Evolutionary conservation across 495 filamentous ascomycete genomes (phyloP).

Genomic region (Echria macrotheca): DNA sequence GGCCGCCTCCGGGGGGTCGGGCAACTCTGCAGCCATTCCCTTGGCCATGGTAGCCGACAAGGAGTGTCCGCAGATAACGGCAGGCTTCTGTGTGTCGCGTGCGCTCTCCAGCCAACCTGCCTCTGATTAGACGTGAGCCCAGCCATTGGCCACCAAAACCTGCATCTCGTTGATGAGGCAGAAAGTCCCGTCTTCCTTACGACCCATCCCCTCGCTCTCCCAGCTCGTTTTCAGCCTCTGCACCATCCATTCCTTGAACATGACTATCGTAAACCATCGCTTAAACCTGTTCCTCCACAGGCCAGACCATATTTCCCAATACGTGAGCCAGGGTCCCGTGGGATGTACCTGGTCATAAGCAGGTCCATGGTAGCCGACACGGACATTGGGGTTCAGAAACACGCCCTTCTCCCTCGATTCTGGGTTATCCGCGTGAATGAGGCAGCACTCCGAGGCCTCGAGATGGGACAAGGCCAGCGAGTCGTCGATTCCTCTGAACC

Average conservation of each 20-base stretch:
- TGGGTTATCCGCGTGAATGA: conserved; percentile 67
- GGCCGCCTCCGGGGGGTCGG: too few relatives aligned
- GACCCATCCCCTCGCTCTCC: conserved; percentile 29
- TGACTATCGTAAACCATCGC: conserved; percentile 42
- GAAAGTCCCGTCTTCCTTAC: conserved; percentile 45
- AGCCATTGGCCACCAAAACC: conserved; percentile 60
- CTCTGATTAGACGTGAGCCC: conserved; percentile 65
- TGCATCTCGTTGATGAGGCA: conserved; percentile 79
- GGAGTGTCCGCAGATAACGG: too few relatives aligned
- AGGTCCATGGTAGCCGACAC: conserved; percentile 56
- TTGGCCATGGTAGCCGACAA: too few relatives aligned
- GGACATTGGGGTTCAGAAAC: conserved; percentile 66
- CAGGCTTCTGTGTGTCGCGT: too few relatives aligned
- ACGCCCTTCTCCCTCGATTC: conserved; percentile 47
- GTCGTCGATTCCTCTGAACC: conserved; percentile 64
- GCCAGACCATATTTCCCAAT: conserved; percentile 31
- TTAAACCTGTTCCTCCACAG: conserved; percentile 55
- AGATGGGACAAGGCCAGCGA: conserved; percentile 57
- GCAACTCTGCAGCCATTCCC: too few relatives aligned
- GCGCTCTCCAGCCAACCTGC: too few relatives aligned
- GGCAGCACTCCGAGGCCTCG: conserved; percentile 70
- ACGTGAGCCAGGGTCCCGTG: conserved; percentile 32
- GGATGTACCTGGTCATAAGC: conserved; percentile 48
- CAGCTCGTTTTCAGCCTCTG: conserved; percentile 37
- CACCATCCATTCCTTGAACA: conserved; percentile 37